Evolutionary conservation across 2,329 filamentous ascomycete genomes (phyloP), one percentile per base, ranked within the genome.

Genomic region (Didymella sp.): DNA sequence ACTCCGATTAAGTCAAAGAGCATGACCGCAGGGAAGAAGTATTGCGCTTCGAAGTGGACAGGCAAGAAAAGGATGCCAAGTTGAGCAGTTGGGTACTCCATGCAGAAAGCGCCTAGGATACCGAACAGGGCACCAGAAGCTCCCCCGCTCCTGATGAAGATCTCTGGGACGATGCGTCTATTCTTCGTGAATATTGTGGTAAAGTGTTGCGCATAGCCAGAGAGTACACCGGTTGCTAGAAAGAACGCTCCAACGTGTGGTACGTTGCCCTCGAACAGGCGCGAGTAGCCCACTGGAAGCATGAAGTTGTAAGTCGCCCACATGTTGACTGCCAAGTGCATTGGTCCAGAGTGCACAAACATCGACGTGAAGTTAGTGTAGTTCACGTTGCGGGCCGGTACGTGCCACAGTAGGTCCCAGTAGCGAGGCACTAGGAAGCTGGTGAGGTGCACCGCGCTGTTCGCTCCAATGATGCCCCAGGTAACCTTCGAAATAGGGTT

Each of bases 121-220:
- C 65, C 70, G 44, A 74, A 73, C 6, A 75, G 49, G 9, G 73
- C 73, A 19, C 73, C 73, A 51, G 71, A 74, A 6, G 72, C 71
- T 25, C 73, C 73, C n/a, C 71, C 71, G 27, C 63, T 64, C 31
- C 63, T 61, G 31, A 72, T 68, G 44, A 70, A 66, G 3, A 69
- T 63, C 17, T 68, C 61, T 2, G 61, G 68, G 24, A 66, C 58
- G 17, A 52, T 17, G 8, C 63, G 50, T 35, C 61, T 61, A 28
- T 64, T 61, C 22, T 59, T 60, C 15, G 63, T 42, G 50, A 75
- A 72, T 27, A 69, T 59, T 3, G 67, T 69, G 3, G 67, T 60
- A 21, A 63, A 51, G 53, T 75, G 72, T 43, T 73, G 71, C 3
- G 70, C 70, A 19, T 63, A 73, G 30, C 70, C 68, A 17, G 70